phyloP scores from a whole-genome alignment of 805 yeast genomes.

The Saturnispora halmiae region DNA sequence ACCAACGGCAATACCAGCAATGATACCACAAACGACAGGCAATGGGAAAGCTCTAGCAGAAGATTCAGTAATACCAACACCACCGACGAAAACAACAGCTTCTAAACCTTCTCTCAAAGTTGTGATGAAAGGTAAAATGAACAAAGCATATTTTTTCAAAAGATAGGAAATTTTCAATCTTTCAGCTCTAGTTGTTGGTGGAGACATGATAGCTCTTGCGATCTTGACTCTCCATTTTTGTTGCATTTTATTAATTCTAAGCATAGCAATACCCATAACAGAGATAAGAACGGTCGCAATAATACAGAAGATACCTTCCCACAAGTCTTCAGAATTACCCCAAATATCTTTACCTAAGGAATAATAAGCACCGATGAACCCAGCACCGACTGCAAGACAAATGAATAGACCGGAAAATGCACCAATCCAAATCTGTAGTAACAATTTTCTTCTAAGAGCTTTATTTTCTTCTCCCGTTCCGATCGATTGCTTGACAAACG shows the following conservation, averaged over 20 bases:
- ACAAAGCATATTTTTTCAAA: slow-evolving; percentile 71
- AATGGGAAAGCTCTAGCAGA: slow-evolving; percentile 61
- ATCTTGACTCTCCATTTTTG: slow-evolving; percentile 92
- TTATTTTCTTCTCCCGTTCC: slow-evolving; percentile 40
- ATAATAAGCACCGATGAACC: slow-evolving; percentile 86
- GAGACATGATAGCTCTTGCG: slow-evolving; percentile 65
- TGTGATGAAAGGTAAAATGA: slow-evolving; percentile 76
- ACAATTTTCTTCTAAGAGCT: slow-evolving; percentile 47
- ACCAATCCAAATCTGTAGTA: slow-evolving; percentile 78
- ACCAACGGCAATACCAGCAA: slow-evolving; percentile 68
- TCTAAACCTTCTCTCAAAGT: slow-evolving; percentile 89
- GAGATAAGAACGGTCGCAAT: slow-evolving; percentile 82
- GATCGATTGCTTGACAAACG: slow-evolving; percentile 80
- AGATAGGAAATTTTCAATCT: slow-evolving; percentile 43
- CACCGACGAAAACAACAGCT: slow-evolving; percentile 89
- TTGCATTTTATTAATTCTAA: slow-evolving; percentile 87
- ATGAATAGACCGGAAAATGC: slow-evolving; percentile 56
- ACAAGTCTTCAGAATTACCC: slow-evolving; percentile 74
- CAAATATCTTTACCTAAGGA: slow-evolving; percentile 69
- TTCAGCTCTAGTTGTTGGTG: slow-evolving; percentile 38
- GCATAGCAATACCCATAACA: slow-evolving; percentile 88
- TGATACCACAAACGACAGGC: slow-evolving; percentile 74
- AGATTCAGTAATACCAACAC: slow-evolving; percentile 55
- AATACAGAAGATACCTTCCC: slow-evolving; percentile 90
- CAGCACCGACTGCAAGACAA: slow-evolving; percentile 77